phyloP scores from a whole-genome alignment of 2,329 filamentous ascomycete genomes.

The Pestalotiopsis sp. region DNA sequence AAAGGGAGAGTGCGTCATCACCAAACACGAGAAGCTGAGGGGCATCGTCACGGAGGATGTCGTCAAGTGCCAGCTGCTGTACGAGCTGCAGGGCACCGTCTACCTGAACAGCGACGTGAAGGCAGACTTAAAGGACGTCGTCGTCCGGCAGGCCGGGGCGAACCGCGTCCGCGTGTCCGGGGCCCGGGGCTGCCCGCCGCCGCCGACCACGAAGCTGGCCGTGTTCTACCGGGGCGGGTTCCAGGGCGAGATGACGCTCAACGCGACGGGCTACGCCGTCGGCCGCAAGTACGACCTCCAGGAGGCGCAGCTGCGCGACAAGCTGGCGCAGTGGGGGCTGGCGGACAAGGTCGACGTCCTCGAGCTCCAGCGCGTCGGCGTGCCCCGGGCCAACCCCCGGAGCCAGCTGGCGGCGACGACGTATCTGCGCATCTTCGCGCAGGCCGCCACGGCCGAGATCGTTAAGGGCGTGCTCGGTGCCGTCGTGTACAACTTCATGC shows the following conservation, averaged over 20 bases:
- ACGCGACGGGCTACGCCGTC: conserved; percentile 49
- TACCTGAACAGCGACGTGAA: conserved; percentile 52
- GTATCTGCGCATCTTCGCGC: conserved; percentile 45
- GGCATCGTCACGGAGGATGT: conserved; percentile 37
- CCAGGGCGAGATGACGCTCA: conserved; percentile 44
- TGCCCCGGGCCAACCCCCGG: conserved; percentile 37
- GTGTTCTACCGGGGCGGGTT: conserved; percentile 51
- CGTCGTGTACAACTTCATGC: conserved; percentile 38
- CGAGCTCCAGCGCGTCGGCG: conserved; percentile 52
- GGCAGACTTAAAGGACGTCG: conserved; percentile 38
- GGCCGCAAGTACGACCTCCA: conserved; percentile 49
- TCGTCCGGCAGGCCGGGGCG: conserved; percentile 34
- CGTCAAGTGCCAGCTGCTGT: conserved; percentile 49
- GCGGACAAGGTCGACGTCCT: conserved; percentile 46
- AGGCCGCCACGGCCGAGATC: conserved; percentile 31
- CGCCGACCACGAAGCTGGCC: conserved; percentile 53
- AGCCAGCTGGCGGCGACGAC: conserved; percentile 44
- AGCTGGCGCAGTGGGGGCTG: conserved; percentile 37
- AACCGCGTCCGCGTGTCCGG: conserved; percentile 42
- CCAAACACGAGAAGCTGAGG: conserved; percentile 33
- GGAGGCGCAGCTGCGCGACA: conserved; percentile 46
- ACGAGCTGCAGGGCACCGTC: conserved; percentile 48
- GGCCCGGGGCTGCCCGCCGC: conserved; percentile 43
- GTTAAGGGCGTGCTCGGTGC: conserved; percentile 31
- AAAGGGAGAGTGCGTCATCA: conserved; percentile 35